Evolutionary conservation across 495 filamentous ascomycete genomes (phyloP).

Genomic region (Talaromyces adpressus): DNA sequence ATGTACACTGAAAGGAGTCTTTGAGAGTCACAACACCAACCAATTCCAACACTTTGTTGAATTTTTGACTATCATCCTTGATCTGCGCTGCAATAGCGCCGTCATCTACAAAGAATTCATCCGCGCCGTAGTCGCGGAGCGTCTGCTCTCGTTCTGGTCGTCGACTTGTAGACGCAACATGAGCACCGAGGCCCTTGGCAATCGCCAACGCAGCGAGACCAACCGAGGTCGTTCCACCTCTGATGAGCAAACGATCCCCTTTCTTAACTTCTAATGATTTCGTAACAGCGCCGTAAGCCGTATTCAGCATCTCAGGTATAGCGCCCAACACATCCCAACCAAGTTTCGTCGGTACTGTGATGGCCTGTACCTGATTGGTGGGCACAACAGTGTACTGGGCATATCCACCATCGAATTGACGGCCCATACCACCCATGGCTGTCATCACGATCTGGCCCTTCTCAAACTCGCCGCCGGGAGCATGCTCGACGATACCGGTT

Average conservation of each 20-base stretch:
- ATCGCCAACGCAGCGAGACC: constrained; percentile 42
- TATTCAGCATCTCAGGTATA: constrained; percentile 50
- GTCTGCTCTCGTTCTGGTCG: constrained; percentile 24
- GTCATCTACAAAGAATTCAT: constrained; percentile 35
- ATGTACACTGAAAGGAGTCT: constrained; percentile 35
- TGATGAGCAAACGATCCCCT: constrained; percentile 39
- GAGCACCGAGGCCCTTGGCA: constrained; percentile 31
- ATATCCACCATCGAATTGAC: constrained; percentile 46
- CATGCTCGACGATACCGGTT: constrained; percentile 33
- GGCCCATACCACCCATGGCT: constrained; percentile 46
- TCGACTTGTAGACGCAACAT: constrained; percentile 35
- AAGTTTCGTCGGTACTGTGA: constrained; percentile 22
- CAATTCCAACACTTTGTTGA: constrained; percentile 44
- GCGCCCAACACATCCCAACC: constrained; percentile 40
- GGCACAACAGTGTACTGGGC: constrained; percentile 47
- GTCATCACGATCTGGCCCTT: constrained; percentile 39
- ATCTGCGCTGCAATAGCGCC: constrained; percentile 30
- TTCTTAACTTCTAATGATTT: constrained; percentile 27
- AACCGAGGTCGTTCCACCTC: constrained; percentile 44
- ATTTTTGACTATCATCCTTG: constrained; percentile 23
- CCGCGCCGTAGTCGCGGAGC: constrained; percentile 29
- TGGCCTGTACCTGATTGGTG: constrained; percentile 31
- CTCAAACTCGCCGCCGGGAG: constrained; percentile 32
- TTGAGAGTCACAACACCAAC: constrained; percentile 31
- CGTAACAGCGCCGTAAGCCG: constrained; percentile 41